Evolutionary conservation across 2,329 filamentous ascomycete species (phyloP), one percentile per base, ranked within the genome.

Genomic region (Colletotrichum simmondsii): DNA sequence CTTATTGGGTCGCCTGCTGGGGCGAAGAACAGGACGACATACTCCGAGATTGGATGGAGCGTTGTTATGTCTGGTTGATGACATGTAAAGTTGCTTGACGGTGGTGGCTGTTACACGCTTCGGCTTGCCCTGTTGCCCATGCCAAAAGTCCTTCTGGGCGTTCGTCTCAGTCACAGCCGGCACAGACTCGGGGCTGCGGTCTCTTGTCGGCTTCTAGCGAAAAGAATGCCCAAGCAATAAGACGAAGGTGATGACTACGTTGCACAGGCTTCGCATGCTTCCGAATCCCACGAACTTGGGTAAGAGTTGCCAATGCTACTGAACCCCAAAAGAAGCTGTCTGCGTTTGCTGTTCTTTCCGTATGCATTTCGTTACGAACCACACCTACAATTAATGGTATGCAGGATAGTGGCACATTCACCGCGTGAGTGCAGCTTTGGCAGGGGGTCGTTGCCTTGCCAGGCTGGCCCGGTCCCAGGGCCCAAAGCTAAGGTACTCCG

Each of bases 391-490:
- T 24, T 16, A 37, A 64, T 10, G 42, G 26, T n/a, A 65, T 61
- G 70, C 70, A 72, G 66, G 66, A 35, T 54, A 52, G 54, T 56
- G 60, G 60, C 66, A 65, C 42, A 56, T 49, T 32, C 63, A 49
- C 60, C 57, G 54, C 60, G 49, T 26, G 46, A 30, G 30, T 61
- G 30, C 56, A 49, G 61, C 53, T 57, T 19, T 61, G 32, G 19
- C 71, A 70, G 66, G 70, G 66, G 30, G 16, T 32, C 60, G 56
- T 73, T 73, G 67, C 66, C 71, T 71, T 70, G 60, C 71, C 60
- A 65, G 71, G 71, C 71, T 73, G 71, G 28, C 46, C 56, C 57
- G 30, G 56, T 35, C 56, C 57, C 32, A 24, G 60, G 35, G 22
- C 22, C 71, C 30, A 69, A 59, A 69, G 58, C 65, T 28, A 59